Evolutionary conservation across 176 grass and related monocot species (phyloP).

Genomic region (Eragrostis curvula): DNA sequence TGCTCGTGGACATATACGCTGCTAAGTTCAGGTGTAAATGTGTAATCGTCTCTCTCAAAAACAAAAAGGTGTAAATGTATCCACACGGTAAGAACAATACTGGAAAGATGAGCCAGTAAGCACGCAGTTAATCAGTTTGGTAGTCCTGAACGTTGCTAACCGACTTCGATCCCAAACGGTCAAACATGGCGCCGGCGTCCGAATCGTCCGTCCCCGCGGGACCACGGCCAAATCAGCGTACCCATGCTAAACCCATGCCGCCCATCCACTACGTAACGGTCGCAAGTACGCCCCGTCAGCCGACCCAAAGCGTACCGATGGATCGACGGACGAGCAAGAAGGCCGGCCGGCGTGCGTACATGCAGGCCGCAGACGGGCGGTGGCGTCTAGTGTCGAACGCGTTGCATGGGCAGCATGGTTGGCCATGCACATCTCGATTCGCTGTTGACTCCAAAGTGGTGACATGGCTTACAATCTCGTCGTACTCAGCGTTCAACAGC

Average conservation of each 20-base stretch:
- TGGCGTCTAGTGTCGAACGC: neutral
- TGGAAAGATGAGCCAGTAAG: too few relatives aligned
- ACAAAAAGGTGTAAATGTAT: too few relatives aligned
- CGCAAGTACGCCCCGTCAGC: neutral
- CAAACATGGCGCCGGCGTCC: neutral
- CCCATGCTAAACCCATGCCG: slow-evolving; percentile 20
- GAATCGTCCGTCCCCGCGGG: neutral
- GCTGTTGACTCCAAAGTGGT: neutral
- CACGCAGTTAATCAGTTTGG: too few relatives aligned
- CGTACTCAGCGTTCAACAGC: neutral
- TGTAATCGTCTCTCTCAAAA: too few relatives aligned
- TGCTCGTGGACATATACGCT: too few relatives aligned
- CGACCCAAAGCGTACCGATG: neutral
- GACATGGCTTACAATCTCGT: too few relatives aligned
- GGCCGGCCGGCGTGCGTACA: neutral
- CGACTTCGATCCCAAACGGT: neutral
- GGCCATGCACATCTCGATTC: neutral
- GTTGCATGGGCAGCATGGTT: slow-evolving; percentile 40
- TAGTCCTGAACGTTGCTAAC: too few relatives aligned
- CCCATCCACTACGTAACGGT: neutral
- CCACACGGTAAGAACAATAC: too few relatives aligned
- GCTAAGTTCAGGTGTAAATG: too few relatives aligned
- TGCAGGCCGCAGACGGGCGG: neutral
- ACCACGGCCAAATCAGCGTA: neutral
- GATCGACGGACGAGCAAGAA: neutral